phyloP scores from a whole-genome alignment of 768 basidiomycete species.

The Tephrocybe sp. region DNA sequence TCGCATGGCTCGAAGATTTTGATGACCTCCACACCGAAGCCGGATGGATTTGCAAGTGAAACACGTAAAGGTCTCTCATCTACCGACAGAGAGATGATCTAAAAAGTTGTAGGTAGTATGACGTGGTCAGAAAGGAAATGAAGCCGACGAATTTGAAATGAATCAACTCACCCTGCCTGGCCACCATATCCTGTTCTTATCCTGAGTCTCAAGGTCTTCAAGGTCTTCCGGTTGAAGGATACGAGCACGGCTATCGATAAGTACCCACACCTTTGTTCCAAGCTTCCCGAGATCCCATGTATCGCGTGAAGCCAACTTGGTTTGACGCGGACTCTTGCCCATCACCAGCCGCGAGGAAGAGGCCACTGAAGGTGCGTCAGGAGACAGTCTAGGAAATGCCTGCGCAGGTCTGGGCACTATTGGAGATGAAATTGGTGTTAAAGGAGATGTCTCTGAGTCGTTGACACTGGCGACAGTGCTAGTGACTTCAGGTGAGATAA shows the following conservation, averaged over 20 bases:
- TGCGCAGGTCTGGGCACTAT: not conserved
- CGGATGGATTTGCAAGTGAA: slow-evolving; percentile 19
- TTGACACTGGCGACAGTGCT: slow-evolving; percentile 3
- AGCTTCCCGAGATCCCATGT: slow-evolving; percentile 26
- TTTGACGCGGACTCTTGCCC: not conserved
- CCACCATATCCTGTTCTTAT: slow-evolving; percentile 57
- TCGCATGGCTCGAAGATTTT: slow-evolving; percentile 32
- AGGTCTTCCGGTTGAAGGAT: slow-evolving; percentile 30
- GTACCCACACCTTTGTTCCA: slow-evolving; percentile 51
- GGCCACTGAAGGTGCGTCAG: not conserved
- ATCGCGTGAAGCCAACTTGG: not conserved
- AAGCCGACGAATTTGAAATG: too few species aligned
- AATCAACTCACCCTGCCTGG: slow-evolving; percentile 71
- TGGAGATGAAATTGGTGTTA: slow-evolving; percentile 15
- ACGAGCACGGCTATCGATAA: slow-evolving; percentile 39
- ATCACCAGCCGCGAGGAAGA: not conserved
- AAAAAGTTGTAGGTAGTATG: too few species aligned
- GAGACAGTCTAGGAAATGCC: slow-evolving; percentile 4
- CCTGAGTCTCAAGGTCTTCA: slow-evolving; percentile 15
- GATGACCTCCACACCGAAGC: slow-evolving; percentile 26
- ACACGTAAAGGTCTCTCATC: slow-evolving; percentile 22
- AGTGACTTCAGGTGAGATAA: not conserved
- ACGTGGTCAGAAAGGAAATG: too few species aligned
- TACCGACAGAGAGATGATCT: slow-evolving; percentile 19
- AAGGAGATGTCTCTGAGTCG: slow-evolving; percentile 17